Base-by-base conservation (phyloP, 495 filamentous ascomycete genomes). In the Penicillium dipodomyicola region DNA sequence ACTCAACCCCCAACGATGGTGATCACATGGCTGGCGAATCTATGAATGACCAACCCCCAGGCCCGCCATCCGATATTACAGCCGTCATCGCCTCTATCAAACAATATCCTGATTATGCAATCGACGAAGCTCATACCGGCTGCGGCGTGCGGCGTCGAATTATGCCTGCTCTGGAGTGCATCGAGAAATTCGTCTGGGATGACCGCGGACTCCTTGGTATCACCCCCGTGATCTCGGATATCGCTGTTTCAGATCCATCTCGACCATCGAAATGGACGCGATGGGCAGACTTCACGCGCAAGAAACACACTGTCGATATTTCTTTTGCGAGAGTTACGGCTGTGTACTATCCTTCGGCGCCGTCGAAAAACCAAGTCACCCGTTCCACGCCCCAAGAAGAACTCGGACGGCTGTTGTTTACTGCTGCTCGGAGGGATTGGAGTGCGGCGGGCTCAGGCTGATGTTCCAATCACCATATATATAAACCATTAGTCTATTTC, bases 81-180 rank as follows among this genome's bases (percentile, higher is more conserved):
- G 56, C 74, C 11, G 63, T 88, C 25, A 72, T 89, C 1, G 71
- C 77, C 6, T 72, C 74, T 6, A 68, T 89, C 9, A 78, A 82
- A 43, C 78, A 86, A 61, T 86, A 81, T 52, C 86, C 91, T 0
- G 77, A 79, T 47, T 96, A 96, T 65, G 89, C 93, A 65, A 84
- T 95, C 52, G 89, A 96, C 66, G 72, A 76, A 11, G 78, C 88
- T 65, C 91, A 96, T 65, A 77, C 77, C 0, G 87, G 90, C 62
- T 96, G 91, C 68, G 91, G 91, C 1, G 74, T 91, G 12, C 74
- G 88, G 9, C 85, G 81, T 12, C 77, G 85, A 29, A 61, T 95
- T 5, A 54, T 88, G 19, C 87, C 89, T 3, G 72, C 88, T 1
- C 72, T 96, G 1, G 86, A 90, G 23, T 81, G 81, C 42, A 76